Conservation (phyloP, 257 asterid genomes). For the Cordia subcordata region DNA sequence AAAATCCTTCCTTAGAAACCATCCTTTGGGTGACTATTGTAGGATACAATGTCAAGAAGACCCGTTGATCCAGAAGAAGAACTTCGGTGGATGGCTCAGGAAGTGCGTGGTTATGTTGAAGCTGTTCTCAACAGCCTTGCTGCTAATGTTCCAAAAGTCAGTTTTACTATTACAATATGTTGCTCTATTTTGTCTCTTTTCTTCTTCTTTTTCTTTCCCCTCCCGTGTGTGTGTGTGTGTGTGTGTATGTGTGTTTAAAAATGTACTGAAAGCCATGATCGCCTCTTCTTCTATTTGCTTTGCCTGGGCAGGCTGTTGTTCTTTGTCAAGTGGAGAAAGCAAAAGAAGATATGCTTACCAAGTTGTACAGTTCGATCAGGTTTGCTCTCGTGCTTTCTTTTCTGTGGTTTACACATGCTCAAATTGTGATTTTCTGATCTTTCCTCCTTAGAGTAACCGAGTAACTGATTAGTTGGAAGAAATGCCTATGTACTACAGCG, state of each 20-base stretch:
- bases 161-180: slow-evolving; percentile 5
- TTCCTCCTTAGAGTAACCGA: neutral
- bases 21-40: neutral
- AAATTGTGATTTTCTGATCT: neutral
- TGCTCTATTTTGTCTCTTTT: slow-evolving; percentile 6
- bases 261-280: neutral
- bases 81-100: slow-evolving; percentile 97
- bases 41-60: slow-evolving; percentile 86
- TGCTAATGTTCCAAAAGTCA: slow-evolving; percentile 88
- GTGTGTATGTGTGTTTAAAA: too few species aligned
- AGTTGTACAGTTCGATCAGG: slow-evolving; percentile 90
- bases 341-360: slow-evolving; percentile 94
- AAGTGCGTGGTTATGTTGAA: slow-evolving; percentile 97
- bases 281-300: slow-evolving; percentile 15
- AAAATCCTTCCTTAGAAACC: neutral
- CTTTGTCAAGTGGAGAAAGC: slow-evolving; percentile 98
- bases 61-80: slow-evolving; percentile 96
- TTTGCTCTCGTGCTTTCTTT: slow-evolving; percentile 17
- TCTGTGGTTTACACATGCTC: slow-evolving; percentile 1
- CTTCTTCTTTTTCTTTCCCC: too few species aligned
- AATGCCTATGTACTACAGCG: too few species aligned
- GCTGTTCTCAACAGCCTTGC: slow-evolving; percentile 95
- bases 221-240: too few species aligned
- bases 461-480: too few species aligned
- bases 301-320: slow-evolving; percentile 70